phyloP scores from a whole-genome alignment of 257 asterid genomes.

The Mentha longifolia region DNA sequence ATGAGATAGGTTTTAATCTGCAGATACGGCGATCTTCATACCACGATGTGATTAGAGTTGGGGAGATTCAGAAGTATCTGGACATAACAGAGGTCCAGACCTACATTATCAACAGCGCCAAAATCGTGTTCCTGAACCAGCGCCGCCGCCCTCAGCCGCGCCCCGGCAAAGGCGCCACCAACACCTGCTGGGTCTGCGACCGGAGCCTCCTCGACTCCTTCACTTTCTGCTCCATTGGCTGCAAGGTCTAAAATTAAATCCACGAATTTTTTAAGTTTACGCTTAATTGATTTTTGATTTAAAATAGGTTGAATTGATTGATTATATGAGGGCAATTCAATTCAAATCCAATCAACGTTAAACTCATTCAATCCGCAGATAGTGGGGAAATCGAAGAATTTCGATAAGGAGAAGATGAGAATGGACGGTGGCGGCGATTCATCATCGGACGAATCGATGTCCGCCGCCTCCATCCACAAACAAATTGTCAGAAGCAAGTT shows the following conservation, averaged over 20 bases:
- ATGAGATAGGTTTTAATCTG: constrained; percentile 1
- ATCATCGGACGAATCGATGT: constrained; percentile 35
- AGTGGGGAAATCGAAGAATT: constrained; percentile 51
- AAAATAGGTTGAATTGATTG: constrained; percentile 2
- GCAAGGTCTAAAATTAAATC: constrained; percentile 68
- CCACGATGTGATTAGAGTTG: constrained; percentile 76
- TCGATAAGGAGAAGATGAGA: constrained; percentile 35
- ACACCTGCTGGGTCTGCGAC: constrained; percentile 65
- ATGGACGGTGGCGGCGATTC: constrained; percentile 33
- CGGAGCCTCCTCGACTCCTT: constrained; percentile 77
- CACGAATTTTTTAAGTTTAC: not conserved
- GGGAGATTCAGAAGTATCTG: constrained; percentile 70
- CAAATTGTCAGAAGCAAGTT: constrained; percentile 37
- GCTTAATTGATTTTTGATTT: not conserved
- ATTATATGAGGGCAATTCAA: not conserved
- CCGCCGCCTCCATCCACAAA: constrained; percentile 29
- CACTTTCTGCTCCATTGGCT: constrained; percentile 76
- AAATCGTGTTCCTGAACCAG: constrained; percentile 68
- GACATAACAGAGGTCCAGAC: constrained; percentile 70
- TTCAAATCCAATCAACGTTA: not conserved
- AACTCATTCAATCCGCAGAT: constrained; percentile 40
- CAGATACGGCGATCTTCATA: constrained; percentile 79
- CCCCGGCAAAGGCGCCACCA: constrained; percentile 68
- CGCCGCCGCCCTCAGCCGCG: constrained; percentile 77
- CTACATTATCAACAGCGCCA: constrained; percentile 78